Evolutionary conservation across 352 stramenopile species (phyloP).

Genomic region (Globisporangium recalcitrans): DNA sequence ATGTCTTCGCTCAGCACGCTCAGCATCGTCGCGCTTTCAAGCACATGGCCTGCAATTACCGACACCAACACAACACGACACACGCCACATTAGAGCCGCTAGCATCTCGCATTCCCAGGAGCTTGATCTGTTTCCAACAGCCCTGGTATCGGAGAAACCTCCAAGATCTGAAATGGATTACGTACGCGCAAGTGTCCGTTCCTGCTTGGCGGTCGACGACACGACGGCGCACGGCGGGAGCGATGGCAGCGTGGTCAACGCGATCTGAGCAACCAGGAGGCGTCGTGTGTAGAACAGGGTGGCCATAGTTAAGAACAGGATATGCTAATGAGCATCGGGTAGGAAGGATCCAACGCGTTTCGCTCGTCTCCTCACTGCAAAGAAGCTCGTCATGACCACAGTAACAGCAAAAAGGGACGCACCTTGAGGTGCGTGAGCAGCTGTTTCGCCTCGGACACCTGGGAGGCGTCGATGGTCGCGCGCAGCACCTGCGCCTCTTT

Average conservation of each 20-base stretch:
- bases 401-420: background rate
- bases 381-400: background rate
- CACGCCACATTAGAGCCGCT: background rate
- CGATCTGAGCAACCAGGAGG: slow-evolving; percentile 42
- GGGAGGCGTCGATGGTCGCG: slow-evolving; percentile 43
- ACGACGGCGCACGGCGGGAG: slow-evolving; percentile 61
- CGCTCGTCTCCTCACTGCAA: background rate
- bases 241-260: slow-evolving; percentile 77
- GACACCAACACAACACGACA: background rate
- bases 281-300: background rate
- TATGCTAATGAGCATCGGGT: no score
- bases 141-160: background rate
- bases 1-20: slow-evolving; percentile 85
- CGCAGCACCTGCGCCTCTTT: slow-evolving; percentile 63
- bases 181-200: slow-evolving; percentile 76
- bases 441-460: slow-evolving; percentile 37
- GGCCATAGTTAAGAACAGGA: background rate
- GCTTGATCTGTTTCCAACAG: background rate
- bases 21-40: slow-evolving; percentile 87
- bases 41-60: slow-evolving; percentile 53
- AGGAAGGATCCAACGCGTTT: background rate
- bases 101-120: no score
- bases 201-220: slow-evolving; percentile 49
- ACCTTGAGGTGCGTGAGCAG: slow-evolving; percentile 66
- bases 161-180: background rate